A percentile compares a stretch with the other conserved stretches of the same genome.
These are phyloP conservation scores for Cyphellophora europaea DNA, from an alignment of 2,329 filamentous ascomycete genomes.

Conservation along the genomic window DNA sequence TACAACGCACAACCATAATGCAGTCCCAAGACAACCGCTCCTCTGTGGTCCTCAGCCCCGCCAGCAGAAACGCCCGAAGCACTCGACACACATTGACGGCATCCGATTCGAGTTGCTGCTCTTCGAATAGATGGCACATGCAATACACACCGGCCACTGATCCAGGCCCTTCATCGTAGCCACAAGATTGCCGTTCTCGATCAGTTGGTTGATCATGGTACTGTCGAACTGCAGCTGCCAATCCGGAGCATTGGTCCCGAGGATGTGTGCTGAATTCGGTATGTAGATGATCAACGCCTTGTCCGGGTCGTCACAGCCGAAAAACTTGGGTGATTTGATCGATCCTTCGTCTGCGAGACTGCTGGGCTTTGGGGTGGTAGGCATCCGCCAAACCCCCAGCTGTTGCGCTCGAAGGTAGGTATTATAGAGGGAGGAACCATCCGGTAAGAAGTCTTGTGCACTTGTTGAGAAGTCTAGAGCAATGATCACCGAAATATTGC, in stretches of 20 bases:
- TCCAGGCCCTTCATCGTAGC: slow-evolving; percentile 8
- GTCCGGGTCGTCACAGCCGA: slow-evolving; percentile 44
- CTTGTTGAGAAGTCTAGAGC: slow-evolving; percentile 57
- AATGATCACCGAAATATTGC: slow-evolving; percentile 53
- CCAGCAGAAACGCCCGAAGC: neutral
- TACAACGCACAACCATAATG: too few species aligned
- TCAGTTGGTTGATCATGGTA: slow-evolving; percentile 8
- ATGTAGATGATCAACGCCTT: slow-evolving; percentile 31
- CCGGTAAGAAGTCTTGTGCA: slow-evolving; percentile 48
- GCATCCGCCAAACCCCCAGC: slow-evolving; percentile 46
- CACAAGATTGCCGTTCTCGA: slow-evolving; percentile 13
- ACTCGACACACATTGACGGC: neutral
- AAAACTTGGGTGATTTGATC: slow-evolving; percentile 53
- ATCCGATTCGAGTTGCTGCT: slow-evolving; percentile 4
- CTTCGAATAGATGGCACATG: slow-evolving; percentile 11
- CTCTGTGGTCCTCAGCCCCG: too few species aligned
- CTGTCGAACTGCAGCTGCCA: slow-evolving; percentile 4
- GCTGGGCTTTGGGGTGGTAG: slow-evolving; percentile 44
- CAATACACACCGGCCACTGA: slow-evolving; percentile 11
- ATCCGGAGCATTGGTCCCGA: slow-evolving; percentile 2
- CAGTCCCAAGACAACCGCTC: too few species aligned
- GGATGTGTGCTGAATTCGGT: slow-evolving; percentile 25
- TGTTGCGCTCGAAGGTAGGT: slow-evolving; percentile 47
- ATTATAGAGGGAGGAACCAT: slow-evolving; percentile 49
- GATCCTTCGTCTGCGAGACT: slow-evolving; percentile 50